Base-by-base conservation (phyloP, 2,329 filamentous ascomycete genomes). In the Epichloe glyceriae region DNA sequence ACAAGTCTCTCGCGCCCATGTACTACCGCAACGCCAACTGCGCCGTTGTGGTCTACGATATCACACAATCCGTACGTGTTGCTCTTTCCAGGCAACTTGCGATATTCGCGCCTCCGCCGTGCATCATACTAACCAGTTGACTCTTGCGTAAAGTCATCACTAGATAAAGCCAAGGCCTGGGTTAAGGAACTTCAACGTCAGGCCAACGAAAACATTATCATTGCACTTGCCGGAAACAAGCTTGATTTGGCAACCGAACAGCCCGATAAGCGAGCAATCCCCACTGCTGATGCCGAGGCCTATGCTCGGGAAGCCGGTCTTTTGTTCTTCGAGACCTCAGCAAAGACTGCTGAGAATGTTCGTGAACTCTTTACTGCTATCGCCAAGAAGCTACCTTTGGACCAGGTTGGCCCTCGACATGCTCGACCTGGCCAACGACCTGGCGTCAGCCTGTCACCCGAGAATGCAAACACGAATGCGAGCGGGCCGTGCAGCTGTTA, bases 11-110 rank as follows among this genome's bases (percentile, higher is more conserved):
- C 58, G 93, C 93, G 35, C 93, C 93, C 62, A 98, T 98, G 93
- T 98, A 98, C 77, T 98, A 98, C 74, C 79, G 94, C 62, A 98
- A 98, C 68, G 94, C 94, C 61, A 97, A 98, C 80, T 97, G 93
- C 73, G 93, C 94, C 53, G 91, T 98, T 34, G 91, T 98, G 46
- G 93, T 98, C 58, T 98, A 98, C 71, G 93, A 98, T 72, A 97
- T 98, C 65, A 98, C 93, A 64, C 93, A 98, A 80, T 88, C 93
- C 59, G 93, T 98, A 83, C 56, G 86, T 41, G 15, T 14, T 12
- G 14, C 10, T 34, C 17, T 17, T 15, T 7, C 20, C n/a, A 4
- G 30, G 4, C 37, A 17, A 17, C n/a, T 37, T 42, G 19, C 19
- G 3, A 38, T 37, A 14, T n/a, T n/a, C 10, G 5, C 39, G 33